Evolutionary conservation across 441 rosid species (phyloP).

Genomic region (Erysimum cheiri): DNA sequence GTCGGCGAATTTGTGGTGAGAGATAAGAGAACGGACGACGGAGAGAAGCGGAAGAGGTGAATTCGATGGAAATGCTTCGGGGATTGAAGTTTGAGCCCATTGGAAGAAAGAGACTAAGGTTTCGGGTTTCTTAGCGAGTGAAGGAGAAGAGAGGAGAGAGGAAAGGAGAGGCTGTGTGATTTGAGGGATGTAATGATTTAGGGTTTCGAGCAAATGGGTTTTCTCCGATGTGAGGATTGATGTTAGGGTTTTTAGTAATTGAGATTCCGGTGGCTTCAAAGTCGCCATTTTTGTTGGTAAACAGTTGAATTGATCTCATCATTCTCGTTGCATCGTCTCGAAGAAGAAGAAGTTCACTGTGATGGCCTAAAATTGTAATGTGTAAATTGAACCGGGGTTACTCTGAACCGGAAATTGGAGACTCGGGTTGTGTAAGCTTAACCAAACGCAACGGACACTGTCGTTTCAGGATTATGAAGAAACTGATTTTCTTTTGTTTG

Average conservation of each 20-base stretch:
- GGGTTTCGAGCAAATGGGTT: conserved; percentile 44
- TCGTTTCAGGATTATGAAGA: conserved; percentile 9
- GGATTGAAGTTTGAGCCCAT: conserved; percentile 58
- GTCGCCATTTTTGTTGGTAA: conserved; percentile 40
- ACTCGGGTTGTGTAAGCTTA: neutral
- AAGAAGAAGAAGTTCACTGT: conserved; percentile 15
- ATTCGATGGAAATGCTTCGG: conserved; percentile 33
- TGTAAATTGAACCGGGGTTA: neutral
- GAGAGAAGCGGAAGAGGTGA: conserved; percentile 65
- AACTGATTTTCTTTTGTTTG: neutral
- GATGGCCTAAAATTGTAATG: neutral
- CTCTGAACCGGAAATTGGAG: conserved; percentile 14
- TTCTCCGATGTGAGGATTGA: conserved; percentile 47
- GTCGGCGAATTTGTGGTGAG: conserved; percentile 60
- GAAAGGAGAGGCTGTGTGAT: conserved; percentile 58
- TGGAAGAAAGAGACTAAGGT: conserved; percentile 62
- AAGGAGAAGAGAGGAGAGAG: conserved; percentile 59
- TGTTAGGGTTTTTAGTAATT: conserved; percentile 47
- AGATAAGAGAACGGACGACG: conserved; percentile 62
- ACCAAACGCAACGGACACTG: neutral
- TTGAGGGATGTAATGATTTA: conserved; percentile 53
- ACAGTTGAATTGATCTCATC: neutral
- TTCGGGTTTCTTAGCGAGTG: conserved; percentile 52
- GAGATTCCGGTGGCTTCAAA: conserved; percentile 39
- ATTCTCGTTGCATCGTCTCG: conserved; percentile 17